phyloP scores from a whole-genome alignment of 352 stramenopile species.

The Phytophthora sojae region DNA sequence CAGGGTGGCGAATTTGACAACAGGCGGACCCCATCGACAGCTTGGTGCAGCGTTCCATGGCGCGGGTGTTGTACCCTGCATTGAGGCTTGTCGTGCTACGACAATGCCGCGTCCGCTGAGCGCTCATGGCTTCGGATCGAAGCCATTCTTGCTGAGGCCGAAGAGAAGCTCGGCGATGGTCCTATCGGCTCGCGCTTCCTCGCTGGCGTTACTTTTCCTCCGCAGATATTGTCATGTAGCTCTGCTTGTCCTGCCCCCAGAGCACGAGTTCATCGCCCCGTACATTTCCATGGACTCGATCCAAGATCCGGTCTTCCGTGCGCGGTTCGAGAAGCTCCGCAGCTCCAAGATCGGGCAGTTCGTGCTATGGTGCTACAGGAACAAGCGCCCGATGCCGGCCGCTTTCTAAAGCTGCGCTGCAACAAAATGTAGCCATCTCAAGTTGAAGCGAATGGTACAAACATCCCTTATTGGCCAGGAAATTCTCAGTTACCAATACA shows the following conservation, averaged over 20 bases:
- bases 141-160: constrained; percentile 24
- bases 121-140: constrained; percentile 45
- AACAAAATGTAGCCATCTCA: constrained; percentile 3
- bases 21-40: constrained; percentile 14
- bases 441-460: constrained; percentile 20
- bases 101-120: constrained; percentile 33
- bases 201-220: constrained; percentile 51
- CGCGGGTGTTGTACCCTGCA: constrained; percentile 36
- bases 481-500: not conserved
- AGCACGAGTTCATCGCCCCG: constrained; percentile 50
- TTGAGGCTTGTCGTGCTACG: constrained; percentile 39
- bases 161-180: constrained; percentile 43
- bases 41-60: constrained; percentile 32
- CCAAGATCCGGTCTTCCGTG: constrained; percentile 29
- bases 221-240: constrained; percentile 64
- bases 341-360: constrained; percentile 52
- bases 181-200: constrained; percentile 52
- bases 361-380: constrained; percentile 63
- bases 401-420: not conserved
- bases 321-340: constrained; percentile 40
- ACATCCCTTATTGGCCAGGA: constrained; percentile 1
- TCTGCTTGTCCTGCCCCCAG: constrained; percentile 42
- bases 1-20: constrained; percentile 11
- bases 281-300: constrained; percentile 38
- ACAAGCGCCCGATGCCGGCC: constrained; percentile 42